Base-by-base conservation (phyloP, 2,329 filamentous ascomycete species). In the Colletotrichum sp. region DNA sequence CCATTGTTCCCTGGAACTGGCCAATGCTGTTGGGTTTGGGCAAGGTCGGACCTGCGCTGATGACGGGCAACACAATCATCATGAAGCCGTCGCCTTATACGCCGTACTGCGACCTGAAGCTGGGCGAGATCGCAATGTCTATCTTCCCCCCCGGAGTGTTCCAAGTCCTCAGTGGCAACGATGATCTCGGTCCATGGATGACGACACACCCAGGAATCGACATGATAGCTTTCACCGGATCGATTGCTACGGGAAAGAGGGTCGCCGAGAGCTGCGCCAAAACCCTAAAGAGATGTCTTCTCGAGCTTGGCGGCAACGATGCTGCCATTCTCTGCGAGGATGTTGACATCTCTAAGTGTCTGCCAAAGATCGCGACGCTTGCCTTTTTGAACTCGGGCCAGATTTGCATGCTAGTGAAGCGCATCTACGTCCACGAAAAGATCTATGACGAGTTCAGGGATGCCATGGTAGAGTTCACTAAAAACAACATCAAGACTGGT, bases 201-300 rank as follows among this genome's bases (percentile, higher is more conserved):
- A 92, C 90, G 0, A 81, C 81, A 15, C 92, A 93, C 79, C 90
- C 90, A 0, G 89, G 87, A 26, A 88, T 93, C 69, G 86, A 89
- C 72, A 93, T 92, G 86, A 89, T 93, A 79, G 88, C 86, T 77
- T 93, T 94, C 83, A 93, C 92, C 0, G 92, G 92, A 3, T 92
- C 90, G 9, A 90, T 87, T 6, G 85, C 86, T 0, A 92, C 90
- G 0, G 92, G 92, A 4, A 93, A 92, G 85, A 88, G 88, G 80
- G 89, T 93, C 65, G 89, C 92, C 85, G 87, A 87, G 68, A 84
- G 81, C 44, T 85, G 84, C 28, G 85, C 89, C 18, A 87, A 87
- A 80, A 91, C 90, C 0, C 83, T 93, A 34, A 93, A 93, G 86
- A 85, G 91, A 57, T 87, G 91, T n/a, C 92, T 89, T 1, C 87